phyloP scores from a whole-genome alignment of 805 yeast genomes.

The Lipomyces mesembrius region DNA sequence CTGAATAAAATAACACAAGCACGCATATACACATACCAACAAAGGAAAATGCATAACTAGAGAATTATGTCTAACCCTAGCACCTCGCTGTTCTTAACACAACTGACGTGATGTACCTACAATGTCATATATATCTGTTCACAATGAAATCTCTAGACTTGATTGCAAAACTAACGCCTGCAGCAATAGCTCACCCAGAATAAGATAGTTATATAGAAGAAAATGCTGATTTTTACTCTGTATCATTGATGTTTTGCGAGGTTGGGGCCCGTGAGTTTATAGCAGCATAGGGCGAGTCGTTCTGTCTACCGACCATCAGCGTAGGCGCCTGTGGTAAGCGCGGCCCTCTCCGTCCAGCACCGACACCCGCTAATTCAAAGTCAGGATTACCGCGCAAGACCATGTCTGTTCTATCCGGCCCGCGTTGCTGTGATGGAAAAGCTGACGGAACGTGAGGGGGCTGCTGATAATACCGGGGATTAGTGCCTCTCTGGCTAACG shows the following conservation, averaged over 20 bases:
- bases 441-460: constrained; percentile 9
- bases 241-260: neutral
- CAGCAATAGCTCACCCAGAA: neutral
- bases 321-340: constrained; percentile 24
- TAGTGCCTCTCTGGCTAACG: constrained; percentile 42
- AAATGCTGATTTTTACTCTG: neutral
- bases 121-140: neutral
- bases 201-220: neutral
- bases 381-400: constrained; percentile 57
- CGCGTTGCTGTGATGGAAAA: neutral
- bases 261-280: neutral
- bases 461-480: constrained; percentile 39
- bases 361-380: constrained; percentile 44
- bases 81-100: neutral
- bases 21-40: neutral
- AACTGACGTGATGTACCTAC: neutral
- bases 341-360: constrained; percentile 12
- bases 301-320: constrained; percentile 15
- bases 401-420: constrained; percentile 46
- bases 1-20: neutral
- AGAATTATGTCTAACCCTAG: neutral
- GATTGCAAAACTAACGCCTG: neutral
- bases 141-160: neutral
- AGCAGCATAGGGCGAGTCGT: constrained; percentile 28
- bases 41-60: neutral